These are phyloP conservation scores for Uncinocarpus reesii DNA, from an alignment of 2,329 filamentous ascomycete species.

Conservation along the genomic window DNA sequence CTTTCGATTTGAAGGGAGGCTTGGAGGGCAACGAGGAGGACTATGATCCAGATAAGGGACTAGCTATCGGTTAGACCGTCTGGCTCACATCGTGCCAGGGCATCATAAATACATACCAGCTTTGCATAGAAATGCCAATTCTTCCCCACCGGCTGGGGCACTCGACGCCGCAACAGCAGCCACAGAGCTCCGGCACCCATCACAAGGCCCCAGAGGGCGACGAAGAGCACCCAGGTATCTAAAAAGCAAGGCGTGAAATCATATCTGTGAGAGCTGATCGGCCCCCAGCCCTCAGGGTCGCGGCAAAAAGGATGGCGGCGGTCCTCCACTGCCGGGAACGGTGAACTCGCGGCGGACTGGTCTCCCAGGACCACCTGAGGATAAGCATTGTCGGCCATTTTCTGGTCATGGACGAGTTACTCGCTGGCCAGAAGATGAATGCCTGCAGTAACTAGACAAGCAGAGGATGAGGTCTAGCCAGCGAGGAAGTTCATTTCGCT, in stretches of 20 bases:
- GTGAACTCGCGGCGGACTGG: constrained; percentile 15
- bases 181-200: constrained; percentile 67
- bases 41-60: constrained; percentile 56
- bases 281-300: constrained; percentile 91
- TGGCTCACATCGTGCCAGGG: background rate
- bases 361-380: constrained; percentile 20
- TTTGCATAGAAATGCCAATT: constrained; percentile 92
- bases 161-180: constrained; percentile 63
- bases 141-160: constrained; percentile 58
- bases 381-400: constrained; percentile 21
- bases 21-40: constrained; percentile 60
- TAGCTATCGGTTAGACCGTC: constrained; percentile 23
- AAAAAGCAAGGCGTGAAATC: constrained; percentile 98
- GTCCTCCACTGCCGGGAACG: constrained; percentile 18
- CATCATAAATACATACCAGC: constrained; percentile 52
- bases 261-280: constrained; percentile 72
- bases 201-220: constrained; percentile 69
- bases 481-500: no score
- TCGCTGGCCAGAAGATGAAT: constrained; percentile 11
- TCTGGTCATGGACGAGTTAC: constrained; percentile 17
- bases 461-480: constrained; percentile 1
- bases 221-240: constrained; percentile 72
- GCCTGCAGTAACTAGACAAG: constrained; percentile 1
- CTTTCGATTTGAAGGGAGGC: constrained; percentile 63
- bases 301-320: constrained; percentile 64